Evolutionary conservation across 2,329 filamentous ascomycete species (phyloP).

Genomic region (Cryphonectria naterciae): DNA sequence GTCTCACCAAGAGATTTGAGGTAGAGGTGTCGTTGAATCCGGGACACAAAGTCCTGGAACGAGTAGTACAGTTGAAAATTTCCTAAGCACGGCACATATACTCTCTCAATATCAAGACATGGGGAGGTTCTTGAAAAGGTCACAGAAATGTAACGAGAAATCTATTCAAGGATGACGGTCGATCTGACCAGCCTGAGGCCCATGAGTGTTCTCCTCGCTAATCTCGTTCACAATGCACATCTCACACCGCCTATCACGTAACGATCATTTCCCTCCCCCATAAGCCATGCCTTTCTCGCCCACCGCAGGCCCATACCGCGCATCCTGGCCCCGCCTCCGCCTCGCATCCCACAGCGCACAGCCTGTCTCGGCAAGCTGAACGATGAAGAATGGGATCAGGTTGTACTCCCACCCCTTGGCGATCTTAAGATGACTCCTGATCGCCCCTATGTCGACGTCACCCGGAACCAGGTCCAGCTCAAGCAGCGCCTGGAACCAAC

Average conservation of each 20-base stretch:
- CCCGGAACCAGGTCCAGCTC: constrained; percentile 35
- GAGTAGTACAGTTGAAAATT: too few relatives aligned
- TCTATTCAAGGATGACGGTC: background rate
- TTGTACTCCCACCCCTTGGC: constrained; percentile 27
- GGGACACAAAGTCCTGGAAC: too few relatives aligned
- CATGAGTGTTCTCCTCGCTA: background rate
- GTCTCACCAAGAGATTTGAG: too few relatives aligned
- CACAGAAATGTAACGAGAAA: background rate
- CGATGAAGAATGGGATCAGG: constrained; percentile 28
- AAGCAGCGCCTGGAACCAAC: constrained; percentile 43
- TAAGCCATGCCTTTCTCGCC: background rate
- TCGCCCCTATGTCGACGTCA: constrained; percentile 8
- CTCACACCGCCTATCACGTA: background rate
- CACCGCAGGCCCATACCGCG: background rate
- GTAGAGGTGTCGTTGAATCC: too few relatives aligned
- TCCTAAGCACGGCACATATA: too few relatives aligned
- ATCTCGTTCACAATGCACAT: background rate
- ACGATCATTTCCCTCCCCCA: background rate
- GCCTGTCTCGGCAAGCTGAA: constrained; percentile 25
- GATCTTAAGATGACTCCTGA: constrained; percentile 14
- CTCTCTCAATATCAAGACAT: too few relatives aligned
- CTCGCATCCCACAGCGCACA: constrained; percentile 20
- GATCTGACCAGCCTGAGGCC: background rate
- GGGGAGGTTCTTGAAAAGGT: too few relatives aligned
- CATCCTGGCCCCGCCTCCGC: constrained; percentile 12